phyloP scores from a whole-genome alignment of 495 filamentous ascomycete species.

The Rusavskia elegans region DNA sequence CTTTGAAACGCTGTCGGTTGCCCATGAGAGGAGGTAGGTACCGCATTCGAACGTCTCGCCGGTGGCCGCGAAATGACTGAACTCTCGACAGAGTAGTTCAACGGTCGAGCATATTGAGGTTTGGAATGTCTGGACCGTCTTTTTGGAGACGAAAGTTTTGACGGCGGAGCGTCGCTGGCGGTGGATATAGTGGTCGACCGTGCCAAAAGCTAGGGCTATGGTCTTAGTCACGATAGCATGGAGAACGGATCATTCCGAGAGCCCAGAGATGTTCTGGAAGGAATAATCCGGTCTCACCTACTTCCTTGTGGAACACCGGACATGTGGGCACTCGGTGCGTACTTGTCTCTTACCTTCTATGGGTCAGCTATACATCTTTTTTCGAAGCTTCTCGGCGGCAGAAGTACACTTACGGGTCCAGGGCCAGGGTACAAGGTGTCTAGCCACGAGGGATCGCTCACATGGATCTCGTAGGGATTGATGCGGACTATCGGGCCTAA shows the following conservation, averaged over 20 bases:
- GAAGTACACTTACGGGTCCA: background rate
- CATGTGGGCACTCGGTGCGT: slow-evolving; percentile 7
- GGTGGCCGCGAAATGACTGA: background rate
- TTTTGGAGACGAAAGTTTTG: slow-evolving; percentile 22
- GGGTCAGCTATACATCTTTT: no score
- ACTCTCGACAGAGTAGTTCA: slow-evolving; percentile 1
- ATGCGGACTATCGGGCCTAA: slow-evolving; percentile 2
- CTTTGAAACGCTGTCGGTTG: slow-evolving; percentile 1
- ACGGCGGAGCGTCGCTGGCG: slow-evolving; percentile 17
- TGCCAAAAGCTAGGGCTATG: slow-evolving; percentile 2
- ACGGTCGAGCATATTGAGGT: slow-evolving; percentile 1
- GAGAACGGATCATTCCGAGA: no score
- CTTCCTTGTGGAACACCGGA: background rate
- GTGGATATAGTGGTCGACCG: slow-evolving; percentile 17
- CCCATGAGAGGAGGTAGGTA: background rate
- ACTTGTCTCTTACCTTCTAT: slow-evolving; percentile 15
- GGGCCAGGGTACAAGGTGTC: background rate
- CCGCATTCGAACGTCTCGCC: background rate
- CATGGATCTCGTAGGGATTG: slow-evolving; percentile 2
- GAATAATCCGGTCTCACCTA: background rate
- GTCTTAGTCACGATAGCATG: slow-evolving; percentile 1
- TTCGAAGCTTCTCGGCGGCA: background rate
- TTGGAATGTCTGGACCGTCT: slow-evolving; percentile 2
- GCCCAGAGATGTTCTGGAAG: background rate
- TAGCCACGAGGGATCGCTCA: background rate